These are phyloP conservation scores for Chrysoporthe cubensis DNA, from an alignment of 2,329 filamentous ascomycete species.

Conservation along the genomic window DNA sequence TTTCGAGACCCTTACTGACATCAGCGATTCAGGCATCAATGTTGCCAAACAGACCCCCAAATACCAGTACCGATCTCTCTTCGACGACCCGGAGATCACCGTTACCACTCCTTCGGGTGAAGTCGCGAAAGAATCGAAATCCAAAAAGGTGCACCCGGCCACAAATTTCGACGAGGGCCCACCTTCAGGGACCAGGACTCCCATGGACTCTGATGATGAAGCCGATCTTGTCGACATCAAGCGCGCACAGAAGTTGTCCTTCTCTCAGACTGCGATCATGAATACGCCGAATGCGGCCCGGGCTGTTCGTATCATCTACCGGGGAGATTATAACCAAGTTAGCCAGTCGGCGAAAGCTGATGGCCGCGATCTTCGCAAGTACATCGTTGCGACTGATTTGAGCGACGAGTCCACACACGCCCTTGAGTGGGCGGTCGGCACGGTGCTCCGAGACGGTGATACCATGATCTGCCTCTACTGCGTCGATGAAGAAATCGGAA, in stretches of 20 bases:
- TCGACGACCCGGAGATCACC: constrained; percentile 69
- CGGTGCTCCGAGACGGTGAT: constrained; percentile 90
- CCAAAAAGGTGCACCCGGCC: constrained; percentile 72
- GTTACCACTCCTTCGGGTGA: constrained; percentile 67
- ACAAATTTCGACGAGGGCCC: constrained; percentile 80
- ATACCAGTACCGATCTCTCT: constrained; percentile 65
- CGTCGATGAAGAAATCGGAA: constrained; percentile 81
- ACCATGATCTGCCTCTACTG: constrained; percentile 93
- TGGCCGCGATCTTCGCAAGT: constrained; percentile 79
- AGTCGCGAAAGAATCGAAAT: constrained; percentile 54
- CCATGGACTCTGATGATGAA: constrained; percentile 82
- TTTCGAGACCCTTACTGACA: not conserved
- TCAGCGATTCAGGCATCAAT: constrained; percentile 48
- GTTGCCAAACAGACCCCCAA: constrained; percentile 53
- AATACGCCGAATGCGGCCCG: constrained; percentile 77
- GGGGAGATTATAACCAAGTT: constrained; percentile 81
- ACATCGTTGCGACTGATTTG: constrained; percentile 92
- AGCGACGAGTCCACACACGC: constrained; percentile 95
- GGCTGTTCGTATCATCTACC: constrained; percentile 85
- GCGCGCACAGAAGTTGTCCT: constrained; percentile 80
- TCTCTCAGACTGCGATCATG: constrained; percentile 80
- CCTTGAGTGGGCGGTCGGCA: constrained; percentile 96
- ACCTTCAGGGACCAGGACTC: constrained; percentile 57
- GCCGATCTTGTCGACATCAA: constrained; percentile 83
- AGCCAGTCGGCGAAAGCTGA: constrained; percentile 79